phyloP scores from a whole-genome alignment of 2,329 filamentous ascomycete species.

The Fusarium hostae region DNA sequence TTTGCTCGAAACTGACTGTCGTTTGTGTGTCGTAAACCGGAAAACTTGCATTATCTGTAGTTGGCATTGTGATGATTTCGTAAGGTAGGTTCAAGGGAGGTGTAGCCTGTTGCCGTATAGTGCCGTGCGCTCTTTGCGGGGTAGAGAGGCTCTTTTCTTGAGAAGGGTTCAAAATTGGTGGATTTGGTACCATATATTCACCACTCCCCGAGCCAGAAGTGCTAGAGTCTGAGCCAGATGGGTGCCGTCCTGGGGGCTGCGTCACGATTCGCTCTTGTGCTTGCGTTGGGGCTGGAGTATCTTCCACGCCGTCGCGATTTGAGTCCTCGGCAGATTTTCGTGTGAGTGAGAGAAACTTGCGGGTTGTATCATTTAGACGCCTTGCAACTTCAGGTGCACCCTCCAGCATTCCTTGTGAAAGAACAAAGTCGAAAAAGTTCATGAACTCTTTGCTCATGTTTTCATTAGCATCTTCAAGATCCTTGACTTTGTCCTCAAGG shows the following conservation, averaged over 20 bases:
- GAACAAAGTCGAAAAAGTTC: constrained; percentile 71
- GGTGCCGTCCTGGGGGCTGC: constrained; percentile 2
- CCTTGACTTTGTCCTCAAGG: constrained; percentile 75
- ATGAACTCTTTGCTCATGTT: constrained; percentile 80
- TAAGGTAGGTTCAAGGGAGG: constrained; percentile 48
- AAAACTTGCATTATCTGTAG: constrained; percentile 65
- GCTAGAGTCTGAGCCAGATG: constrained; percentile 3
- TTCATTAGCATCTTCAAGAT: constrained; percentile 75
- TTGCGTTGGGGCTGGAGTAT: background rate
- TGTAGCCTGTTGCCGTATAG: constrained; percentile 30
- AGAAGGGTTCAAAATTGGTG: background rate
- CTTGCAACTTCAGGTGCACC: constrained; percentile 66
- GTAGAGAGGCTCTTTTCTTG: constrained; percentile 12
- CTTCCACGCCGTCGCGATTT: constrained; percentile 10
- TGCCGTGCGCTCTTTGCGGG: constrained; percentile 17
- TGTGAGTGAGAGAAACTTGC: constrained; percentile 67
- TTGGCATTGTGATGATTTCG: constrained; percentile 63
- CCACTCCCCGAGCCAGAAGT: constrained; percentile 18
- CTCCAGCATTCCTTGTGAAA: constrained; percentile 67
- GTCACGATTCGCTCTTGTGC: background rate
- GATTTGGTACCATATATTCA: background rate
- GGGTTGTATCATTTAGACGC: constrained; percentile 66
- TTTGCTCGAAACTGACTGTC: constrained; percentile 30
- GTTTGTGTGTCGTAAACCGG: constrained; percentile 49
- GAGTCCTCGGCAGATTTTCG: constrained; percentile 56